Evolutionary conservation across 768 basidiomycete species (phyloP).

Genomic region (Rubroboletus satanas): DNA sequence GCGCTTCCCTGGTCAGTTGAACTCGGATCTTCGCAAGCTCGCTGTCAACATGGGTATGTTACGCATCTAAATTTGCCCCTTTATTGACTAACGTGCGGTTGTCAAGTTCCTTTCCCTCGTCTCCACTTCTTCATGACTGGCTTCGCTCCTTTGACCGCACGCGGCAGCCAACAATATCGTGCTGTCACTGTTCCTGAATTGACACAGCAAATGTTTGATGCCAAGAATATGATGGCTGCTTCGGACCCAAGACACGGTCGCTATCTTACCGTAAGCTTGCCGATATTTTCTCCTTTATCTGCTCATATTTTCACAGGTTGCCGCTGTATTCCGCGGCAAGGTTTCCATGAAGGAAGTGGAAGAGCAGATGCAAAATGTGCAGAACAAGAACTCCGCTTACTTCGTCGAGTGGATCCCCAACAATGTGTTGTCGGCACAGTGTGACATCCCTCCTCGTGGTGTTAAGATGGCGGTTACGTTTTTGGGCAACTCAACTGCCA

Average conservation of each 20-base stretch:
- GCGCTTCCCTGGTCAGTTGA: conserved; percentile 99
- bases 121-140: conserved; percentile 99
- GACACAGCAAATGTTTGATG: conserved; percentile 99
- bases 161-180: conserved; percentile 92
- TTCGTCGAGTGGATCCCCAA: conserved; percentile 99
- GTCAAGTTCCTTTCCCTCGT: conserved; percentile 91
- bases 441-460: conserved; percentile 94
- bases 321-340: conserved; percentile 97
- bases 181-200: conserved; percentile 97
- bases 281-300: not conserved
- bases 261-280: conserved; percentile 78
- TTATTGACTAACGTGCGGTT: conserved; percentile 1
- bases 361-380: conserved; percentile 97
- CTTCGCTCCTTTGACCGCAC: conserved; percentile 90
- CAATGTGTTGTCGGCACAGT: conserved; percentile 97
- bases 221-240: conserved; percentile 99
- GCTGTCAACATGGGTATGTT: conserved; percentile 96
- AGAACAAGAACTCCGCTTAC: conserved; percentile 96
- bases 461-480: conserved; percentile 97
- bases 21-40: conserved; percentile 96
- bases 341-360: conserved; percentile 99
- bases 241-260: conserved; percentile 95
- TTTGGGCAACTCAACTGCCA: conserved; percentile 95
- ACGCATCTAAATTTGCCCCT: not conserved
- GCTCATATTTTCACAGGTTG: conserved; percentile 48